Evolutionary conservation across 257 asterid genomes (phyloP), one percentile per base, ranked within the genome.

Genomic region (Parsonsia alboflavescens): DNA sequence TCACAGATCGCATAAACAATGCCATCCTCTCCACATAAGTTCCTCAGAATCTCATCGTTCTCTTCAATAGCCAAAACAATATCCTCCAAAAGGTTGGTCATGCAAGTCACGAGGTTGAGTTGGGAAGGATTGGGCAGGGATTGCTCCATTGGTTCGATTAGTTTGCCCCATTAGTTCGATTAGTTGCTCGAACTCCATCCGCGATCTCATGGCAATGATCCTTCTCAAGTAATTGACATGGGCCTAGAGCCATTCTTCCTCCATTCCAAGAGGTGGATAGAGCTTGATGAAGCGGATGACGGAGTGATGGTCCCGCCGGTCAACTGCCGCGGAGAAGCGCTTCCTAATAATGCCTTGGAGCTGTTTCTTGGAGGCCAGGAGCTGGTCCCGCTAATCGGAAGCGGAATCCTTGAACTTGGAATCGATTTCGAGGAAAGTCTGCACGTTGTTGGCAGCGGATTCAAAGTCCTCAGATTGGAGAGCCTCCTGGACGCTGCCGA

Each of bases 31-130:
- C 96, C 98, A 44, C 97, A 94, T 76, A 94, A 84, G 74, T 75
- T 80, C 82, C 89, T 88, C 73, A 94, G 81, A 75, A 91, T 94
- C 58, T 87, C 97, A 73, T 84, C 82, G 49, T 90, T 94, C 74
- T 92, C 95, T 86, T 94, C 97, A 72, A 94, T 85, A 73, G 99
- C 97, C 88, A 94, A 67, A 44, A 90, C 97, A 75, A 90, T 92
- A 77, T 94, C 99, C 77, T 92, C 89, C 73, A 94, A 94, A 77
- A 92, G 82, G 84, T 89, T 94, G 12, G 96, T 94, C 86, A 94
- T 82, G 77, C 96, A 89, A 41, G 88, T 83, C 7, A 90, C 87
- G 39, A 90, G 90, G 78, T 91, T 86, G 77, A 70, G 59, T 70
- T 72, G 73, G 52, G 61, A 53, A 48, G 53, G 87, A 57, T 42